These are phyloP conservation scores for Musa itinerans DNA, from an alignment of 176 grass and related monocot genomes.

Conservation along the genomic window DNA sequence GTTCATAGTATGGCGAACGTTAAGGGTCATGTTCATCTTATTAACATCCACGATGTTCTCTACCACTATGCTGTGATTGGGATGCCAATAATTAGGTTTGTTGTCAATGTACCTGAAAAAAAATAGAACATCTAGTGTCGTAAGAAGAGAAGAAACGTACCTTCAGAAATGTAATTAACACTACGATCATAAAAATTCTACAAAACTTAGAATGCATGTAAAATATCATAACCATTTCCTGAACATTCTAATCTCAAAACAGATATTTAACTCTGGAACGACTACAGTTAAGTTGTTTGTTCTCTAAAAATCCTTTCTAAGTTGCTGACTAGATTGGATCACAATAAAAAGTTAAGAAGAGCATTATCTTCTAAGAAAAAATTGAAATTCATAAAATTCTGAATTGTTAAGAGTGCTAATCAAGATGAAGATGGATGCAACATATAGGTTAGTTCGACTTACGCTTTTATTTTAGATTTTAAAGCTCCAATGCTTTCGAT, in stretches of 20 bases:
- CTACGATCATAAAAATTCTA: neutral
- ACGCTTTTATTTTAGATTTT: slow-evolving; percentile 81
- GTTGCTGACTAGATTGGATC: neutral
- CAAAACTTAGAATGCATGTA: too few species aligned
- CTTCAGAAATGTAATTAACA: neutral
- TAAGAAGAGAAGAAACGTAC: neutral
- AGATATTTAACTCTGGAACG: too few species aligned
- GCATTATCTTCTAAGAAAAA: slow-evolving; percentile 3
- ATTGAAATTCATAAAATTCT: neutral
- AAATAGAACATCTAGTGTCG: too few species aligned
- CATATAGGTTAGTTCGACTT: slow-evolving; percentile 11
- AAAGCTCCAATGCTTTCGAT: slow-evolving; percentile 58
- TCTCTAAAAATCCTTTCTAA: neutral
- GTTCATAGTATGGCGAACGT: slow-evolving; percentile 84
- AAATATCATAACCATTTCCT: too few species aligned
- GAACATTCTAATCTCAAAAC: too few species aligned
- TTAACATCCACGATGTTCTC: slow-evolving; percentile 77
- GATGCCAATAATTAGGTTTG: slow-evolving; percentile 79
- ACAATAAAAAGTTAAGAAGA: neutral
- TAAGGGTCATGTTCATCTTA: slow-evolving; percentile 76
- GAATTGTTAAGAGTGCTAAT: neutral
- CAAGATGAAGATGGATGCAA: neutral
- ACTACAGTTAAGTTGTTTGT: too few species aligned
- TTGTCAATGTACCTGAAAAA: slow-evolving; percentile 74
- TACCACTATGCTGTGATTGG: slow-evolving; percentile 56